Base-by-base conservation (phyloP, 2,329 filamentous ascomycete genomes). In the Tolypocladium endophyticum region DNA sequence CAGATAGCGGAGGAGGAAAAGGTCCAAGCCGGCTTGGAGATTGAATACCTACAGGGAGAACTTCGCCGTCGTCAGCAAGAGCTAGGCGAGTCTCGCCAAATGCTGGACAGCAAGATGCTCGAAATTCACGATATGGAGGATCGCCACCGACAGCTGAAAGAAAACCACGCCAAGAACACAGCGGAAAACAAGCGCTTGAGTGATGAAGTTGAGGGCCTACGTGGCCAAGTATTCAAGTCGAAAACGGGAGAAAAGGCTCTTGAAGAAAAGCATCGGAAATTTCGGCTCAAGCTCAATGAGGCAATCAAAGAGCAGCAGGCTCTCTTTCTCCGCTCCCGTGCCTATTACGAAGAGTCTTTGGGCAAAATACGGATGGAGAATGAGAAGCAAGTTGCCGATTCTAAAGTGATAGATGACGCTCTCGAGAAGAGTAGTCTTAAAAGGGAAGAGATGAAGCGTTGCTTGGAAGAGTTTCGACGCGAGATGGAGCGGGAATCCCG, bases 231-330 rank as follows among this genome's bases (percentile, higher is more conserved):
- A 1, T 56, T 61, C 16, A 59, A 65, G 7, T 67, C 68, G 14
- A 65, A 67, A n/a, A 57, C 66, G 23, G 62, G 63, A 55, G 60
- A 58, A 1, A 56, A 57, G 18, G 56, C 54, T 6, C 45, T 71
- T 12, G 61, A 74, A 55, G 71, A 73, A 12, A 79, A 72, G 59
- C 66, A 72, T 52, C 67, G 66, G 7, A 64, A 64, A 1, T 75
- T 72, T 60, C 74, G 68, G 58, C 63, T 66, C 3, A 74, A 74
- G 20, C 65, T 83, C n/a, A 79, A 81, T 59, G 69, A 76, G 55
- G 75, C 76, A 1, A 75, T 77, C 11, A 61, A 64, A 2, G 79
- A 82, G 60, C 79, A 82, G 35, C 77, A 81, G 59, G 65, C 65
- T 6, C 68, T 81, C 1, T 80, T 72, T 62, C 65, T 61, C 4